A percentile compares a stretch with the other conserved stretches of the same genome.
Conservation (phyloP, 108 stramenopile genomes). For the Aurantiochytrium sp. region DNA sequence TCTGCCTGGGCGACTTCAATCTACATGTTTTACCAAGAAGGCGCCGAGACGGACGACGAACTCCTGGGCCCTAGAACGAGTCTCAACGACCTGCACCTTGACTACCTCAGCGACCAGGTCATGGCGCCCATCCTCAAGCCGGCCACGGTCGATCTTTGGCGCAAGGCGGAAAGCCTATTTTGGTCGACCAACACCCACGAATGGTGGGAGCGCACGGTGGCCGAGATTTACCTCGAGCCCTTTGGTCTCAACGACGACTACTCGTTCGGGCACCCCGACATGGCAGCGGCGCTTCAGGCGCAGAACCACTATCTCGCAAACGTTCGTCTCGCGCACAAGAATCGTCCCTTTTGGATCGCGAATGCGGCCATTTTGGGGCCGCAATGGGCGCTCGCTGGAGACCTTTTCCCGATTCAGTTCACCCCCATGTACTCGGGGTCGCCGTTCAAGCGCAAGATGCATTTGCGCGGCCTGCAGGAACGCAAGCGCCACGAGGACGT, state of each 20-base stretch:
- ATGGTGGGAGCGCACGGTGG: conserved; percentile 12
- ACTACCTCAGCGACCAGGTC: neutral
- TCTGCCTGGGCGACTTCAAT: neutral
- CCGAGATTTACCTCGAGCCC: conserved; percentile 1
- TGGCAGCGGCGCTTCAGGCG: neutral
- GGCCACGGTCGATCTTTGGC: neutral
- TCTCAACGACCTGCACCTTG: neutral
- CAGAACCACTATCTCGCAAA: neutral
- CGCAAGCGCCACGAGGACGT: neutral
- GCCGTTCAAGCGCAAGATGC: neutral
- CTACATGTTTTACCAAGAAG: neutral
- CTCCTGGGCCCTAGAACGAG: neutral
- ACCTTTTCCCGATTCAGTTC: neutral
- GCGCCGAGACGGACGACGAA: neutral
- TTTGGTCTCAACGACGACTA: conserved; percentile 11
- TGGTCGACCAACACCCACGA: neutral
- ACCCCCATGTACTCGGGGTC: conserved; percentile 3
- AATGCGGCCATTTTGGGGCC: conserved; percentile 1
- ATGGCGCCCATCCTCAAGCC: neutral
- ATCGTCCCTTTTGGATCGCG: conserved; percentile 5
- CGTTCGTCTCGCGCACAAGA: neutral
- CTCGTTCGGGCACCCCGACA: neutral
- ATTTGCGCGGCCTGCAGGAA: neutral
- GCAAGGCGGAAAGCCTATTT: neutral
- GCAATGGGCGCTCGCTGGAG: neutral